A percentile compares a stretch with the other conserved stretches of the same genome.
These are phyloP conservation scores for Apiotrichum domesticum DNA, from an alignment of 1,284 basidiomycete species.

Conservation along the genomic window DNA sequence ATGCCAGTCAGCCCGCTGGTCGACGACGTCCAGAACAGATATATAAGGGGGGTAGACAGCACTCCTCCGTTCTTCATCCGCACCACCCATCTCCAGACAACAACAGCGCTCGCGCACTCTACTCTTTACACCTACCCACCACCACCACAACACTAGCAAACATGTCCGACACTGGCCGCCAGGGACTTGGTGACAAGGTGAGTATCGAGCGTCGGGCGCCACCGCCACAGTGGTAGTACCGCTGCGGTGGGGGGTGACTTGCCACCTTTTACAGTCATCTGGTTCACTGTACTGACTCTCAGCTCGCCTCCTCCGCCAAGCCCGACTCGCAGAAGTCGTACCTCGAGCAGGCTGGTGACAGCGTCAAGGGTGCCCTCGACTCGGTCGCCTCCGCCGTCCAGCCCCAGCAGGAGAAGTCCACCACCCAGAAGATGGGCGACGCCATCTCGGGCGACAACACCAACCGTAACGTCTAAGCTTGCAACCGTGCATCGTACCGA, in stretches of 20 bases:
- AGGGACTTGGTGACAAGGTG: conserved; percentile 42
- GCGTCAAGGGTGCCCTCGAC: conserved; percentile 37
- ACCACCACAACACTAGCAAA: conserved; percentile 2
- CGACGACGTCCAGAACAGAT: no score
- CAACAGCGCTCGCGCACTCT: neutral
- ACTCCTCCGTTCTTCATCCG: neutral
- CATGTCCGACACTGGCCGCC: conserved; percentile 29
- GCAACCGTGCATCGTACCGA: no score
- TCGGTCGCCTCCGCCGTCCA: conserved; percentile 35
- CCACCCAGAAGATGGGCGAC: conserved; percentile 44
- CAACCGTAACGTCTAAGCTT: conserved; percentile 18
- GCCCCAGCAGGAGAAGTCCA: conserved; percentile 38
- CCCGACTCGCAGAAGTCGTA: conserved; percentile 45
- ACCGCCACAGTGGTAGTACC: no score
- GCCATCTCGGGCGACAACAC: conserved; percentile 23
- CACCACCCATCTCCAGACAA: neutral
- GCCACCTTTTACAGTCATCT: no score
- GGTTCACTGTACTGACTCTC: neutral
- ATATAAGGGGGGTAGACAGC: neutral
- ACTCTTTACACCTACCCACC: neutral
- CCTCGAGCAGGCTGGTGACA: conserved; percentile 41
- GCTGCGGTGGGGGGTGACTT: no score
- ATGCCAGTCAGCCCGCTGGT: no score
- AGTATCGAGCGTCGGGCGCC: neutral
- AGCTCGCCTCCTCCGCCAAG: conserved; percentile 33